Evolutionary conservation across 1,284 basidiomycete genomes (phyloP), one percentile per base, ranked within the genome.

Genomic region (Puccinia horiana): DNA sequence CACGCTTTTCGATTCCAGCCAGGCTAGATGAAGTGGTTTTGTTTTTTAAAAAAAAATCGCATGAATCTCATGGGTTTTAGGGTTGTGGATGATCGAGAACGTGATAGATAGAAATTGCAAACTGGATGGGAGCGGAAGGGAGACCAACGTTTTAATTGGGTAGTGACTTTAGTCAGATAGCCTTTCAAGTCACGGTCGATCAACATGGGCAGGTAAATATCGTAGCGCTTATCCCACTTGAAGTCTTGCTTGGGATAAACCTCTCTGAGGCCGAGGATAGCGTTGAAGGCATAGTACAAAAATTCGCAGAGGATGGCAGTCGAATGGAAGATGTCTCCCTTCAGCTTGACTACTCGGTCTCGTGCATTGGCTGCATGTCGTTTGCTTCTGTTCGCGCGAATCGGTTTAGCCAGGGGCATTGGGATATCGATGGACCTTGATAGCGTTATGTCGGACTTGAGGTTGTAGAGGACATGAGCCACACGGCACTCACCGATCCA

Each of bases 281-380:
- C 40, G 20, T 82, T 75, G 47, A 82, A 75, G 49, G 72, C 44
- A 44, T 82, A 82, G 63, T 82, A 82, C 9, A 82, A 29, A 42
- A 82, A 82, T 73, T 82, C 80, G 63, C 80, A 82, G 32, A 82
- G 32, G 58, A 82, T 82, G 16, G 73, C 73, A 8, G 80, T 82
- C 9, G 80, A 82, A n/a, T 75, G 73, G 52, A 75, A 75, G 35
- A 82, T 63, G 63, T 82, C 61, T 12, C 40, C 56, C 29, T 75
- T 82, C 1, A 82, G 40, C 67, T 82, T 82, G 35, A 75, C 40
- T 1, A 75, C 61, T 5, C 73, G 47, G 61, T 82, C 72, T 14
- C 73, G 54, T 37, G 80, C 70, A 52, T 82, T 49, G 16, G 80
- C 52, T 6, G 61, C 72, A 29, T 67, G 76, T 18, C 18, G 47